A percentile compares a stretch with the other conserved stretches of the same genome.
phyloP scores from a whole-genome alignment of 176 grass and related monocot species.

The Triticum timopheevii region DNA sequence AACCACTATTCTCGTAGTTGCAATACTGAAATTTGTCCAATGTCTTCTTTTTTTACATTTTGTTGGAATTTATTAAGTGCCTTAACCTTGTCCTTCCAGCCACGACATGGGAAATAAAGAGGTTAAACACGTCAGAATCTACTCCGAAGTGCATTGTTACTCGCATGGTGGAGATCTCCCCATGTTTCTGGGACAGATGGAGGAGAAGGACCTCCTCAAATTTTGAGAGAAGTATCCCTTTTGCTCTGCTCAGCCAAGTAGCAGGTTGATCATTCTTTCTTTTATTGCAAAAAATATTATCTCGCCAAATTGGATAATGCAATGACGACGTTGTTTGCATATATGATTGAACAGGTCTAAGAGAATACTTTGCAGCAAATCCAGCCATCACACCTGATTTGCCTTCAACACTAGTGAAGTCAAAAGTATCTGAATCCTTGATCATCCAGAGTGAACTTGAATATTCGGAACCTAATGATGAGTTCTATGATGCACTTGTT shows the following conservation, averaged over 20 bases:
- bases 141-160: constrained; percentile 78
- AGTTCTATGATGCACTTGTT: constrained; percentile 93
- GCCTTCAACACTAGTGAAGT: constrained; percentile 52
- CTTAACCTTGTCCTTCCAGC: constrained; percentile 62
- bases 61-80: background rate
- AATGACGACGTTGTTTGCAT: constrained; percentile 20
- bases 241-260: constrained; percentile 91
- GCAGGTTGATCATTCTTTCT: constrained; percentile 60
- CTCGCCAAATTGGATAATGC: constrained; percentile 16
- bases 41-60: constrained; percentile 8
- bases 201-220: constrained; percentile 56
- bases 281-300: constrained; percentile 8
- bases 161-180: constrained; percentile 71
- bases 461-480: constrained; percentile 65
- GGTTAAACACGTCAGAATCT: constrained; percentile 41
- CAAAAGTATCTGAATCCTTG: constrained; percentile 53
- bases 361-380: constrained; percentile 89
- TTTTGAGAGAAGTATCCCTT: constrained; percentile 87
- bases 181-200: constrained; percentile 75
- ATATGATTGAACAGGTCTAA: constrained; percentile 59
- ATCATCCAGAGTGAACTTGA: constrained; percentile 56
- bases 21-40: background rate
- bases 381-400: constrained; percentile 66
- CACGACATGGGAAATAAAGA: constrained; percentile 91
- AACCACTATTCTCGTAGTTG: background rate